Conservation (phyloP, 768 basidiomycete genomes). For the Terana coerulea region DNA sequence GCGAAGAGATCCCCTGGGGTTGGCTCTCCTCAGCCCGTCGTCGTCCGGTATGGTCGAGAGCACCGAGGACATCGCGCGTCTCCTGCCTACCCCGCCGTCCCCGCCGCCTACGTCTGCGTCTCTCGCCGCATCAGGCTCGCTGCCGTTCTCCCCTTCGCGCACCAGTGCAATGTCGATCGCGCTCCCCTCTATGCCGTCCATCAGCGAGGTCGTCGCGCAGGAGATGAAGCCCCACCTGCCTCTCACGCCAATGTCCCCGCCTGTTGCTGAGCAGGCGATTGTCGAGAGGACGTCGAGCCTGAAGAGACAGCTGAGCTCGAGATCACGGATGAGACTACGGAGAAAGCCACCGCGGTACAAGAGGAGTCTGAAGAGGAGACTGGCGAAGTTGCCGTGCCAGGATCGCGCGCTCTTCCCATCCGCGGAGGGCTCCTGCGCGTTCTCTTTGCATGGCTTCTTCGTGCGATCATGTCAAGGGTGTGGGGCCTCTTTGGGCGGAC, state of each 20-base stretch:
- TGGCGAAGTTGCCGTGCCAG: neutral
- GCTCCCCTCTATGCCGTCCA: neutral
- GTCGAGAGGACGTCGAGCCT: neutral
- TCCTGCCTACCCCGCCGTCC: conserved; percentile 22
- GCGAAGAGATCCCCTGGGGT: neutral
- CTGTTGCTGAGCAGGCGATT: neutral
- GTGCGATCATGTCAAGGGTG: neutral
- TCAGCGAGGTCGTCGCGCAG: conserved; percentile 1
- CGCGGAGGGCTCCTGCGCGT: neutral
- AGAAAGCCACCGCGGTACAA: neutral
- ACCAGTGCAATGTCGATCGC: neutral
- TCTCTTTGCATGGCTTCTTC: conserved; percentile 2
- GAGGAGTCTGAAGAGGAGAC: neutral
- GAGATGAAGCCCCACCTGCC: neutral
- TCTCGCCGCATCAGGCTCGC: neutral
- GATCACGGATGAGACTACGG: neutral
- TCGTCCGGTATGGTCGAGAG: conserved; percentile 3
- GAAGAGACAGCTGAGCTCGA: neutral
- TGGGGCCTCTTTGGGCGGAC: neutral
- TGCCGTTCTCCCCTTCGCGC: neutral
- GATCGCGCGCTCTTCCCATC: neutral
- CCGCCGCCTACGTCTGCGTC: conserved; percentile 11
- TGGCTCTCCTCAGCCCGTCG: conserved; percentile 15
- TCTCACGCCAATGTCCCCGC: conserved; percentile 5
- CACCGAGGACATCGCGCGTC: conserved; percentile 1